Evolutionary conservation across 257 asterid species (phyloP).

Genomic region (Ilex aquifolium): DNA sequence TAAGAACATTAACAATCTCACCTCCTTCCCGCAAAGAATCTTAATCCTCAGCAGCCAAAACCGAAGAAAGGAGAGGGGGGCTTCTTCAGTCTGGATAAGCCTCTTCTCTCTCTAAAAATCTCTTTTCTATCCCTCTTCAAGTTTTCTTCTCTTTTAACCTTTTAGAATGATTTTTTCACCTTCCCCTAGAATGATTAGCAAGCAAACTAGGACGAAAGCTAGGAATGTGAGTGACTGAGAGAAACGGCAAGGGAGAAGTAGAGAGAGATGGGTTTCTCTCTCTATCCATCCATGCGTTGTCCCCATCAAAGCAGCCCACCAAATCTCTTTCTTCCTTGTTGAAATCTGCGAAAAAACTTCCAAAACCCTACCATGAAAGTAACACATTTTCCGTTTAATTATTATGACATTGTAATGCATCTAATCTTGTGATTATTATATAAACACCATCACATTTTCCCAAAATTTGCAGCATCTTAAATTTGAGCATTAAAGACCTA

Average conservation of each 20-base stretch:
- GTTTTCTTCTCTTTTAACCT: not conserved
- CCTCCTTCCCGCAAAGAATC: not conserved
- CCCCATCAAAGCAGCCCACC: constrained; percentile 17
- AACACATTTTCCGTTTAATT: constrained; percentile 7
- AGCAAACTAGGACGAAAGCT: constrained; percentile 29
- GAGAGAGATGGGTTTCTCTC: constrained; percentile 1
- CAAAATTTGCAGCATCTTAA: constrained; percentile 26
- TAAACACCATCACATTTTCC: constrained; percentile 29
- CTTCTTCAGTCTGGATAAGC: constrained; percentile 14
- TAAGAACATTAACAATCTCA: not conserved
- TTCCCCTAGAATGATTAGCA: too few relatives aligned
- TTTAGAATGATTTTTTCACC: too few relatives aligned
- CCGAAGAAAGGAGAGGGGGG: not conserved
- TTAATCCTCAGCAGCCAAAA: not conserved
- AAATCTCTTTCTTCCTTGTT: constrained; percentile 23
- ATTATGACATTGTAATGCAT: constrained; percentile 2
- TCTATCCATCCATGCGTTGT: constrained; percentile 4
- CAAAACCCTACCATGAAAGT: constrained; percentile 37
- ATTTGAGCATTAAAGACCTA: constrained; percentile 25
- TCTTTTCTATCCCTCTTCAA: not conserved
- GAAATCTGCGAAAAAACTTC: constrained; percentile 24
- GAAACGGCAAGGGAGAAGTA: constrained; percentile 23
- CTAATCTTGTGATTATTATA: constrained; percentile 22
- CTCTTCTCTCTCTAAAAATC: not conserved
- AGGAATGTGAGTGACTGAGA: constrained; percentile 29